These are phyloP conservation scores for Arbutus unedo DNA, from an alignment of 148 eudicot species.

Conservation along the genomic window DNA sequence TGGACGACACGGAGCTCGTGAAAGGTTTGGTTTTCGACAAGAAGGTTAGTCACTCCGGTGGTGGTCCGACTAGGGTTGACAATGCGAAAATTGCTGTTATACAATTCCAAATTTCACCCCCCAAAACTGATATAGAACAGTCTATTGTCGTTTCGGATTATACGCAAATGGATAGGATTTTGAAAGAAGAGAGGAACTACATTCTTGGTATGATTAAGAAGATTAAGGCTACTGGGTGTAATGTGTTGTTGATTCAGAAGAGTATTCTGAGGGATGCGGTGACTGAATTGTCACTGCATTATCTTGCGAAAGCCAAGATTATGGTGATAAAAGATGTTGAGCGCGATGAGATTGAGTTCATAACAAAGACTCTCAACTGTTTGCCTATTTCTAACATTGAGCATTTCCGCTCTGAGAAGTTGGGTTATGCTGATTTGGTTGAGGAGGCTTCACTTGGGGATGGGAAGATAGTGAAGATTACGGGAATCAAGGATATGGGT, in stretches of 20 bases:
- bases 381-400: constrained; percentile 88
- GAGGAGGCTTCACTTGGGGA: constrained; percentile 88
- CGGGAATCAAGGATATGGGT: constrained; percentile 92
- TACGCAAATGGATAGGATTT: constrained; percentile 90
- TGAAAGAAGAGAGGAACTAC: constrained; percentile 95
- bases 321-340: constrained; percentile 92
- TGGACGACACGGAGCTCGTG: constrained; percentile 84
- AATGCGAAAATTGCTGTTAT: constrained; percentile 91
- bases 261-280: constrained; percentile 97
- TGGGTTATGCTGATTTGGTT: constrained; percentile 80
- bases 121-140: constrained; percentile 94
- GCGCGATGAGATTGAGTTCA: constrained; percentile 96
- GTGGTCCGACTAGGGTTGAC: constrained; percentile 81
- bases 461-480: constrained; percentile 80
- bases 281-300: constrained; percentile 89
- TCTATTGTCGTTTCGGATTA: constrained; percentile 90
- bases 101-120: constrained; percentile 95
- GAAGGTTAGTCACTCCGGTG: constrained; percentile 84
- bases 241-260: constrained; percentile 93
- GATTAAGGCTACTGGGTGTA: constrained; percentile 89
- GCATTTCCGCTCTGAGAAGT: constrained; percentile 89
- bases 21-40: constrained; percentile 89
- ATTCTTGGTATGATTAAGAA: constrained; percentile 93
- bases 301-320: constrained; percentile 93
- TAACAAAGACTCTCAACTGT: constrained; percentile 91